Conservation (phyloP, 1,139 yeast species). For the Meyerozyma smithsonii region DNA sequence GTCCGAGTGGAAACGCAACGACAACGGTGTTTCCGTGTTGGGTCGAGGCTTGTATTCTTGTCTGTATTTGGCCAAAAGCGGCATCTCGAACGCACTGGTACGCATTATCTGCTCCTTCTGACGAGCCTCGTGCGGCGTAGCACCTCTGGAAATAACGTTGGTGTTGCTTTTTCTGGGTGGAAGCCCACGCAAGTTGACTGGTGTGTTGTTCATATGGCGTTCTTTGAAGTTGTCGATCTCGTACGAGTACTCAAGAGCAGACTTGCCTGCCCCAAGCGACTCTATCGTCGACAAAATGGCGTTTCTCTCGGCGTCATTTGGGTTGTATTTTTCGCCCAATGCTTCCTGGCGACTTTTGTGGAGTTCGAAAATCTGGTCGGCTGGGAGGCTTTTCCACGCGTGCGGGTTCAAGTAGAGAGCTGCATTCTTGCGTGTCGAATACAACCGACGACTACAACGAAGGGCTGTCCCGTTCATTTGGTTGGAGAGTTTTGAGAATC, state of each 20-base stretch:
- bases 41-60: slow-evolving; percentile 51
- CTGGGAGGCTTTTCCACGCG: slow-evolving; percentile 64
- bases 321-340: slow-evolving; percentile 55
- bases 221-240: slow-evolving; percentile 45
- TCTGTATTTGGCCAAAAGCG: slow-evolving; percentile 71
- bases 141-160: slow-evolving; percentile 34
- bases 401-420: slow-evolving; percentile 52
- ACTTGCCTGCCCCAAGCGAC: slow-evolving; percentile 24
- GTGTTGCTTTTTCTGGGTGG: slow-evolving; percentile 40
- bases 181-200: slow-evolving; percentile 32
- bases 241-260: slow-evolving; percentile 40
- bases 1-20: slow-evolving; percentile 68
- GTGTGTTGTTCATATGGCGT: slow-evolving; percentile 42
- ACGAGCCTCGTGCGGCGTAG: slow-evolving; percentile 34
- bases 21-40: slow-evolving; percentile 47
- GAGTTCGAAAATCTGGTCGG: slow-evolving; percentile 56
- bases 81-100: slow-evolving; percentile 88
- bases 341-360: slow-evolving; percentile 54
- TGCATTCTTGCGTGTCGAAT: slow-evolving; percentile 13
- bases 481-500: not conserved
- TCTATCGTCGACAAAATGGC: slow-evolving; percentile 44
- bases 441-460: slow-evolving; percentile 10
- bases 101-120: slow-evolving; percentile 54
- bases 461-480: slow-evolving; percentile 1
- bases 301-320: slow-evolving; percentile 44